Base-by-base conservation (phyloP, 805 yeast genomes). In the Cyberlindnera americana region DNA sequence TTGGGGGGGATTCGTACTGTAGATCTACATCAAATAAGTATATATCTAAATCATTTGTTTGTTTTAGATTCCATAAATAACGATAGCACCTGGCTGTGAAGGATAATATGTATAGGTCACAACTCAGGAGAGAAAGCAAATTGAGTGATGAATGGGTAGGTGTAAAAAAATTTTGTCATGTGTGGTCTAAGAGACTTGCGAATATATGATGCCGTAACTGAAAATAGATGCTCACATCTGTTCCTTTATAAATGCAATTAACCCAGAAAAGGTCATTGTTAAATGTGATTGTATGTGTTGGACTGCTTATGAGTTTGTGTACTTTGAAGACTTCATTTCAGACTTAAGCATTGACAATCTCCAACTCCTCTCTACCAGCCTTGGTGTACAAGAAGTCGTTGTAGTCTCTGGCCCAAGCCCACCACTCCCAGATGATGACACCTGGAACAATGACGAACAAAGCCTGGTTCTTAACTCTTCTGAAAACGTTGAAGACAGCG, bases 301-400 rank as follows among this genome's bases (percentile, higher is more conserved):
- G n/a, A n/a, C n/a, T n/a, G n/a, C n/a, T n/a, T n/a, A n/a, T n/a
- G n/a, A n/a, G n/a, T n/a, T n/a, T n/a, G n/a, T n/a, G n/a, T n/a
- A n/a, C n/a, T n/a, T n/a, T n/a, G n/a, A n/a, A n/a, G n/a, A n/a
- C n/a, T n/a, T n/a, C n/a, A n/a, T n/a, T n/a, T n/a, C n/a, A 9
- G 6, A 25, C 22, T 57, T 57, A 66, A 40, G 62, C 69, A 53
- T 66, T 69, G 41, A 67, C 70, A 66, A 78, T 80, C 66, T 77
- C 91, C 62, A 91, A 78, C 64, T 91, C 96, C 74, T 83, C 91
- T 73, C 90, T 87, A 66, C 99, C 99, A 51, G 86, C 98, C 77
- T 91, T 91, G 68, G 97, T 89, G 78, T 91, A 91, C 65, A 91
- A 77, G 79, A 72, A 90, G 64, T 81, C 91, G 70, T 91, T 86